These are phyloP conservation scores for Leptographium radiaticola DNA, from an alignment of 2,329 filamentous ascomycete genomes.

Conservation along the genomic window DNA sequence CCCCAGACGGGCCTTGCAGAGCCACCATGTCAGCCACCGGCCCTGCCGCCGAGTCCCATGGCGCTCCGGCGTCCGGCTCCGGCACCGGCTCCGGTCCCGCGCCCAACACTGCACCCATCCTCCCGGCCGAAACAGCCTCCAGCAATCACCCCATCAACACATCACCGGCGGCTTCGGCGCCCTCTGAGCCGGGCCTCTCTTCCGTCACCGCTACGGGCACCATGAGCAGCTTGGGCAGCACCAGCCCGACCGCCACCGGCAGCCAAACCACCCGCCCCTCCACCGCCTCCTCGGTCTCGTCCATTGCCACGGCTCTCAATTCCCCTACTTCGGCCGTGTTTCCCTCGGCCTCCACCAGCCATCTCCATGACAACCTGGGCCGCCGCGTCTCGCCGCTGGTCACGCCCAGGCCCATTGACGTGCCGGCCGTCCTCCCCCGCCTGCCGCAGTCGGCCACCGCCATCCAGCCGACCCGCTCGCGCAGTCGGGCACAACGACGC, in stretches of 20 bases:
- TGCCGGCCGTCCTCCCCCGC: conserved; percentile 10
- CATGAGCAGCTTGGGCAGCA: conserved; percentile 19
- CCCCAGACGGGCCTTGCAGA: background rate
- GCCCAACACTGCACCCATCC: background rate
- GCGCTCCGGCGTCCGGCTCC: background rate
- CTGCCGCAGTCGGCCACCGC: conserved; percentile 4
- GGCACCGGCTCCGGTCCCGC: background rate
- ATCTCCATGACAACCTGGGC: background rate
- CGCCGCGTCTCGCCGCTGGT: background rate
- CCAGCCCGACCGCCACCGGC: conserved; percentile 14
- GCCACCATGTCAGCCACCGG: background rate
- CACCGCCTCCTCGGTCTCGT: conserved; percentile 1
- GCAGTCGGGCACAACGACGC: conserved; percentile 58
- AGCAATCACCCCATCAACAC: background rate
- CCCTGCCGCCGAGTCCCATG: background rate
- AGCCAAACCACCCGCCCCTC: conserved; percentile 16
- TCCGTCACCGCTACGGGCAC: conserved; percentile 34
- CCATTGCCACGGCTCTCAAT: background rate
- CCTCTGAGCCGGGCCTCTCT: conserved; percentile 37
- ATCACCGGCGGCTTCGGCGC: conserved; percentile 11
- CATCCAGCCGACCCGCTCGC: conserved; percentile 23
- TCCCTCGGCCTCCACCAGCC: background rate
- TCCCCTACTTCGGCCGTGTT: background rate
- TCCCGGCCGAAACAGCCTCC: background rate
- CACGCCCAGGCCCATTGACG: background rate